Evolutionary conservation across 805 yeast species (phyloP), one percentile per base, ranked within the genome.

Genomic region (Grigorovia yakushimaensis): DNA sequence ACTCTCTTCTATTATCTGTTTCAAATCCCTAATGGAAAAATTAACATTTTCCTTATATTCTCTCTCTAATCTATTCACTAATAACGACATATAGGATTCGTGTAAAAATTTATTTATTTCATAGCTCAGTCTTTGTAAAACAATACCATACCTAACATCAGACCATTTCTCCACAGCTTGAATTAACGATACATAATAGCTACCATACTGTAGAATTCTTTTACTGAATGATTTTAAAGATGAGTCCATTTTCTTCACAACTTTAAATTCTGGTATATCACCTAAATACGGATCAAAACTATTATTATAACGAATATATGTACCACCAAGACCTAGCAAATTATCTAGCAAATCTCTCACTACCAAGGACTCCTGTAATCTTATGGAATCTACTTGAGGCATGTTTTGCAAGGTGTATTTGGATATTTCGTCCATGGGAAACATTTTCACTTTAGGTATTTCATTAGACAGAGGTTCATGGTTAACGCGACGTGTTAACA

Each of bases 281-380:
- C 65, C 68, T 15, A 47, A 44, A 57, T 45, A 49, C 0, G 81
- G 79, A 55, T 79, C 77, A 57, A 77, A 86, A 19, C 72, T 69
- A 40, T 78, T 83, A 30, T 81, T 73, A 59, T 75, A 87, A 41
- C 88, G 69, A 35, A 91, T 77, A 58, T 84, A 87, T 19, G 72
- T 71, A 0, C 97, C 97, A 61, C 88, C 95, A 23, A 74, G 64
- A 0, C 94, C 94, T 30, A 80, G 54, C 13, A 93, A 61, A 1
- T 85, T 82, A 54, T 73, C 74, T 19, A 88, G 56, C 9, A 88
- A 60, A 61, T 91, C 98, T 49, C 77, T 72, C 15, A 84, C 70
- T 1, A 93, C 73, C 22, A 81, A 71, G 0, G 85, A 81, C 60
- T 88, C 95, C 60, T 88, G 95, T 3, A 74, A 72, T 43, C 74